phyloP scores from a whole-genome alignment of 805 yeast species.

The Ogataea haglerorum region DNA sequence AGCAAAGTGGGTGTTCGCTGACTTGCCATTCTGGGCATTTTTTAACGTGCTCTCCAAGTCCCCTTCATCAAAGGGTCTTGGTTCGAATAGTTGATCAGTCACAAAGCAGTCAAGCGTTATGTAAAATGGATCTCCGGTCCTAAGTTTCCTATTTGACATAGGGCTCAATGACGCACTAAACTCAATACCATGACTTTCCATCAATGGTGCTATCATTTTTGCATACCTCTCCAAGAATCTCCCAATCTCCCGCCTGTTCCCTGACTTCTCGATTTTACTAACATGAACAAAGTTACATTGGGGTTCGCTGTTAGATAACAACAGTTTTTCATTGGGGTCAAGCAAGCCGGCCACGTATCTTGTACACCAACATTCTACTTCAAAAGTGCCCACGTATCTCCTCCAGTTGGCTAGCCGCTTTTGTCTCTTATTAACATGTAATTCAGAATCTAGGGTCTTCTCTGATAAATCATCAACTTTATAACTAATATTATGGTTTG shows the following conservation, averaged over 20 bases:
- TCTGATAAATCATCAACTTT: too few relatives aligned
- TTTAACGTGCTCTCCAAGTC: neutral
- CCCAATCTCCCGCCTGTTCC: conserved; percentile 57
- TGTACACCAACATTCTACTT: conserved; percentile 68
- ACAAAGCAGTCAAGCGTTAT: conserved; percentile 68
- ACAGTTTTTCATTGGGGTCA: conserved; percentile 38
- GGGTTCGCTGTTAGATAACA: conserved; percentile 17
- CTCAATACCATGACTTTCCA: conserved; percentile 50
- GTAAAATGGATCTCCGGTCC: conserved; percentile 74
- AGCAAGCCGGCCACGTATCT: conserved; percentile 53
- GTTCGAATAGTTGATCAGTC: conserved; percentile 5
- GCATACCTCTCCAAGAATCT: conserved; percentile 72
- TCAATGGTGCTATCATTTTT: conserved; percentile 57
- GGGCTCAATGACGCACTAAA: conserved; percentile 58
- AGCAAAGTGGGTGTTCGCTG: neutral
- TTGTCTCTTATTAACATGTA: neutral
- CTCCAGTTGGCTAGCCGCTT: conserved; percentile 15
- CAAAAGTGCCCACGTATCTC: conserved; percentile 54
- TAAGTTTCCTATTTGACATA: conserved; percentile 49
- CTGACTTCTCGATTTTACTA: conserved; percentile 14
- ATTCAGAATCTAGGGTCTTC: too few relatives aligned
- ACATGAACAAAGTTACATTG: conserved; percentile 28
- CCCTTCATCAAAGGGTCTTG: too few relatives aligned
- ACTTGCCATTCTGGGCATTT: neutral
- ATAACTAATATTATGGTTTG: too few relatives aligned